phyloP scores from a whole-genome alignment of 1,139 yeast species.

The Magnusiomyces suaveolens region DNA sequence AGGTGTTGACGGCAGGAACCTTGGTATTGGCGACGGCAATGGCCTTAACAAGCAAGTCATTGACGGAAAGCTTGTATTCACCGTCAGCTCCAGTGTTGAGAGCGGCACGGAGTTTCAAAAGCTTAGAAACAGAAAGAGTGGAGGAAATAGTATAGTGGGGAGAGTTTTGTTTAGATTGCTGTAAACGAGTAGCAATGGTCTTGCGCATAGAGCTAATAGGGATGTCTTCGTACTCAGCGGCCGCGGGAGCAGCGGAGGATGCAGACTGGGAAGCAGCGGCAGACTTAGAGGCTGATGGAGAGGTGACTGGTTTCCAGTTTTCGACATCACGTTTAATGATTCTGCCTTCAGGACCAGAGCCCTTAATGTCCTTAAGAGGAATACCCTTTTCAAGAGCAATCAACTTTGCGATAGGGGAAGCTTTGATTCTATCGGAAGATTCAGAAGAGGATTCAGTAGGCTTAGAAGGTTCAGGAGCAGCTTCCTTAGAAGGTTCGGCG shows the following conservation, averaged over 20 bases:
- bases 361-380: conserved; percentile 72
- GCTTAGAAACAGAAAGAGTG: conserved; percentile 73
- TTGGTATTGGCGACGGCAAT: conserved; percentile 79
- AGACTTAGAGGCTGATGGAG: conserved; percentile 31
- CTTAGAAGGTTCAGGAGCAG: conserved; percentile 23
- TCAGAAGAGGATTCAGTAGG: neutral
- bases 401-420: conserved; percentile 91
- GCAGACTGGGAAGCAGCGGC: conserved; percentile 36
- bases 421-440: conserved; percentile 62
- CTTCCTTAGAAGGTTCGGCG: conserved; percentile 20
- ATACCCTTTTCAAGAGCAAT: conserved; percentile 90
- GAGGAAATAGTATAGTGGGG: conserved; percentile 93
- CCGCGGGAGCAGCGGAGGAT: conserved; percentile 43
- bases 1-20: conserved; percentile 90
- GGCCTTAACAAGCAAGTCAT: conserved; percentile 91
- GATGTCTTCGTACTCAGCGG: conserved; percentile 62
- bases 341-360: conserved; percentile 93
- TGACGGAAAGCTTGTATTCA: conserved; percentile 83
- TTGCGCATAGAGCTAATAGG: conserved; percentile 90
- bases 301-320: conserved; percentile 39
- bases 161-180: conserved; percentile 73
- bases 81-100: conserved; percentile 80
- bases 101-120: conserved; percentile 84
- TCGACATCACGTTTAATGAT: conserved; percentile 87
- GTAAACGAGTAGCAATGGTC: conserved; percentile 81